Evolutionary conservation across 306 rosid species (phyloP).

Genomic region (Ammopiptanthus mongolicus): DNA sequence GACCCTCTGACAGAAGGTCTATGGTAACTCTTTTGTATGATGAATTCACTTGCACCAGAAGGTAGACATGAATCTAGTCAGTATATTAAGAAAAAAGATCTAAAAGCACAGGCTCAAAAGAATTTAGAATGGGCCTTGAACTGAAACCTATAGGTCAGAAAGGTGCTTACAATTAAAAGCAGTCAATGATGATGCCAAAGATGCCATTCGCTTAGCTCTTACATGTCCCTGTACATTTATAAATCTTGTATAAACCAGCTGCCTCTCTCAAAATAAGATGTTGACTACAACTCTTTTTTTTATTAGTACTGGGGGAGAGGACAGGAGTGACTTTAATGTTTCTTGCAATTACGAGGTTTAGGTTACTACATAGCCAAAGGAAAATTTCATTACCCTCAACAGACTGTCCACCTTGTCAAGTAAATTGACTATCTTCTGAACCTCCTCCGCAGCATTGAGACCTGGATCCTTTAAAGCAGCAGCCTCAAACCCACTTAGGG

Average conservation of each 20-base stretch:
- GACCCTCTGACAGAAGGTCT: constrained; percentile 63
- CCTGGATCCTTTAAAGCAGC: constrained; percentile 95
- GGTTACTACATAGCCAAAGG: constrained; percentile 8
- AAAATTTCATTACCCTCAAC: constrained; percentile 56
- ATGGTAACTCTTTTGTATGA: constrained; percentile 55
- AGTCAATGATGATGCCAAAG: constrained; percentile 58
- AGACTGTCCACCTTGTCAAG: constrained; percentile 79
- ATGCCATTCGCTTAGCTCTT: constrained; percentile 55
- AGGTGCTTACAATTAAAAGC: constrained; percentile 53
- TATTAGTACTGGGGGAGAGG: not conserved
- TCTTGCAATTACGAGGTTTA: constrained; percentile 16
- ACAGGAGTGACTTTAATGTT: constrained; percentile 10
- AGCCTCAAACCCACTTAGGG: constrained; percentile 93
- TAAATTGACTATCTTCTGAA: constrained; percentile 71
- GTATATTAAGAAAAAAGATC: not conserved
- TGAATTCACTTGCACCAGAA: constrained; percentile 44
- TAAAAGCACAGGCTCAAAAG: not conserved
- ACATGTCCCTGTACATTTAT: constrained; percentile 51
- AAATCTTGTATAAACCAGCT: constrained; percentile 10
- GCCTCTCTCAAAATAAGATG: constrained; percentile 7
- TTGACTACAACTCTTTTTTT: not conserved
- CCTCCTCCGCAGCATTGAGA: constrained; percentile 75
- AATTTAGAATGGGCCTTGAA: constrained; percentile 17
- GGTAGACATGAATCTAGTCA: constrained; percentile 26
- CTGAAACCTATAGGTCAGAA: constrained; percentile 6